A percentile compares a stretch with the other conserved stretches of the same genome.
Conservation (phyloP, 768 basidiomycete species). For the Calocera cornea region DNA sequence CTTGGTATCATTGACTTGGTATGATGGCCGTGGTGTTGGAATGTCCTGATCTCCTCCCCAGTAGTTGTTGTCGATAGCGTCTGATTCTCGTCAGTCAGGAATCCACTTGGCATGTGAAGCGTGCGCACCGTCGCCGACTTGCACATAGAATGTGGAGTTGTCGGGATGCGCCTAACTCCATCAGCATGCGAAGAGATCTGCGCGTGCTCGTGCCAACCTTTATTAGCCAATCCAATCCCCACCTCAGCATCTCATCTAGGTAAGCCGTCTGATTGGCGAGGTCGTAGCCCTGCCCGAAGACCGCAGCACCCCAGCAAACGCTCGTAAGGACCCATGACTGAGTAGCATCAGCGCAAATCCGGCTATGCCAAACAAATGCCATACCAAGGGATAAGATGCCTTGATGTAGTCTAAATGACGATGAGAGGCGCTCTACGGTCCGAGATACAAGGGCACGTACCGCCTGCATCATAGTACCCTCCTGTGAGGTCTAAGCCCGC, state of each 20-base stretch:
- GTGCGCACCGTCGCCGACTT: slow-evolving; percentile 50
- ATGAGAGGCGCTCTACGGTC: slow-evolving; percentile 11
- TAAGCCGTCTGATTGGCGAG: slow-evolving; percentile 76
- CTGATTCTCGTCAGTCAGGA: slow-evolving; percentile 23
- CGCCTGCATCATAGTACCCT: slow-evolving; percentile 90
- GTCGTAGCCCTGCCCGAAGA: slow-evolving; percentile 77
- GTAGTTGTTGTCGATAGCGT: slow-evolving; percentile 55
- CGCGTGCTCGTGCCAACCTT: slow-evolving; percentile 38
- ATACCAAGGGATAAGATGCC: slow-evolving; percentile 68
- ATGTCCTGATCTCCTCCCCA: slow-evolving; percentile 82
- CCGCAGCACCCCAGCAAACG: slow-evolving; percentile 79
- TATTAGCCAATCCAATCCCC: slow-evolving; percentile 86
- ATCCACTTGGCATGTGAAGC: slow-evolving; percentile 1
- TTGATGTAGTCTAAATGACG: slow-evolving; percentile 63
- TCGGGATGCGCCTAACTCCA: slow-evolving; percentile 59
- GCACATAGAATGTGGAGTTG: slow-evolving; percentile 58
- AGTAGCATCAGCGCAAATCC: slow-evolving; percentile 4
- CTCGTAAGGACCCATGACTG: slow-evolving; percentile 76
- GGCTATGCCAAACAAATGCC: slow-evolving; percentile 14
- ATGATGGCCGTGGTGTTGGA: slow-evolving; percentile 59
- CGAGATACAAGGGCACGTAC: slow-evolving; percentile 28
- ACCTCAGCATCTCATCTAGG: slow-evolving; percentile 80
- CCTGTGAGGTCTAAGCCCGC: slow-evolving; percentile 62
- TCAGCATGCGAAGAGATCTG: not conserved
- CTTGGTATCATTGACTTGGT: slow-evolving; percentile 59